phyloP scores from a whole-genome alignment of 306 rosid genomes.

The Dryas drummondii region DNA sequence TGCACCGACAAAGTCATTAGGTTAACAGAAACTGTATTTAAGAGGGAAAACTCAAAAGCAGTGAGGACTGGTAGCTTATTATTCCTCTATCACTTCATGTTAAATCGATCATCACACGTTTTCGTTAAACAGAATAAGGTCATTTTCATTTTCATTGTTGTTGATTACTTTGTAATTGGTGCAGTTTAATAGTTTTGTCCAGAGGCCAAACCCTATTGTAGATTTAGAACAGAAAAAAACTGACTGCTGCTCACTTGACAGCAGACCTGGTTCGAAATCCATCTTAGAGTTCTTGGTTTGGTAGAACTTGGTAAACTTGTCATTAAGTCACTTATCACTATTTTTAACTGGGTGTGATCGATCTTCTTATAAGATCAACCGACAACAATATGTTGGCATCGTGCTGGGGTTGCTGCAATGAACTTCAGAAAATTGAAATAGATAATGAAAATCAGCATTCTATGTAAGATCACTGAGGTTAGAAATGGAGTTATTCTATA shows the following conservation, averaged over 20 bases:
- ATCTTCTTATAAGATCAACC: not conserved
- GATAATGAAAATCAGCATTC: not conserved
- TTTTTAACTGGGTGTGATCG: not conserved
- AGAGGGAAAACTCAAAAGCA: not conserved
- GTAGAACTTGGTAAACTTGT: not conserved
- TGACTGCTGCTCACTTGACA: not conserved
- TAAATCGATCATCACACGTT: not conserved
- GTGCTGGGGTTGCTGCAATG: not conserved
- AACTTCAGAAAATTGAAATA: not conserved
- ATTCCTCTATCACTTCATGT: not conserved
- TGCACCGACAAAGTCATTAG: constrained; percentile 11
- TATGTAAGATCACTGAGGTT: not conserved
- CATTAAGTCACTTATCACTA: not conserved
- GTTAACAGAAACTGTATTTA: not conserved
- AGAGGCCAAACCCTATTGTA: not conserved
- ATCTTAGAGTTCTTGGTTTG: not conserved
- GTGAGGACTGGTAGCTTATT: not conserved
- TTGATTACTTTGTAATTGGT: not conserved
- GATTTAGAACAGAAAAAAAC: not conserved
- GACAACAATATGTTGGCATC: not conserved
- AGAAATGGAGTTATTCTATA: not conserved
- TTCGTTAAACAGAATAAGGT: not conserved
- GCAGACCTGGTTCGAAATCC: not conserved
- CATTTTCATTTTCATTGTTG: not conserved
- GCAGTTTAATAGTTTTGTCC: not conserved